Conservation (phyloP, 1,284 basidiomycete genomes). For the Fistulinella cinereoalba region DNA sequence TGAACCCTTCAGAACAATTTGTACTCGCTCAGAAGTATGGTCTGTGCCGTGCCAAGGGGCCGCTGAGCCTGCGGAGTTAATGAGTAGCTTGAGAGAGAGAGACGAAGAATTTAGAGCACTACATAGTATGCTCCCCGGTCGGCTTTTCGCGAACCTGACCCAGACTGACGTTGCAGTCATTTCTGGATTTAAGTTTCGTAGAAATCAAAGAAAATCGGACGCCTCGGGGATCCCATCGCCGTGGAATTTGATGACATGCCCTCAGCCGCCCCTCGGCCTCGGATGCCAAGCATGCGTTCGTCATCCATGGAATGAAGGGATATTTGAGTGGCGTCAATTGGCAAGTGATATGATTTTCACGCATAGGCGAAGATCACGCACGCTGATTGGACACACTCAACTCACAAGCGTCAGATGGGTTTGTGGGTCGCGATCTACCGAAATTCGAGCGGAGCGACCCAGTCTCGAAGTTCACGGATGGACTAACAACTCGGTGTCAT, state of each 20-base stretch:
- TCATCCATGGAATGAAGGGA: too few relatives aligned
- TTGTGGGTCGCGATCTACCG: constrained; percentile 6
- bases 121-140: too few relatives aligned
- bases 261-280: too few relatives aligned
- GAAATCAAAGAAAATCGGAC: background rate
- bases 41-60: too few relatives aligned
- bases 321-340: background rate
- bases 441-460: constrained; percentile 1
- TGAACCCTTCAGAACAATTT: too few relatives aligned
- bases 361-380: constrained; percentile 24
- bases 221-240: background rate
- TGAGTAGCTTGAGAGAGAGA: too few relatives aligned
- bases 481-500: background rate
- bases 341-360: background rate
- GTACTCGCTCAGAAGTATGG: too few relatives aligned
- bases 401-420: background rate
- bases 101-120: too few relatives aligned
- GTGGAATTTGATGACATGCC: background rate
- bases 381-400: constrained; percentile 16
- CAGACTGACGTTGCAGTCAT: constrained; percentile 16
- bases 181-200: background rate
- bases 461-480: background rate
- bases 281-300: too few relatives aligned
- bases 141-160: constrained; percentile 25
- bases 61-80: too few relatives aligned